Base-by-base conservation (phyloP, 257 asterid genomes). In the Gentiana straminea region DNA sequence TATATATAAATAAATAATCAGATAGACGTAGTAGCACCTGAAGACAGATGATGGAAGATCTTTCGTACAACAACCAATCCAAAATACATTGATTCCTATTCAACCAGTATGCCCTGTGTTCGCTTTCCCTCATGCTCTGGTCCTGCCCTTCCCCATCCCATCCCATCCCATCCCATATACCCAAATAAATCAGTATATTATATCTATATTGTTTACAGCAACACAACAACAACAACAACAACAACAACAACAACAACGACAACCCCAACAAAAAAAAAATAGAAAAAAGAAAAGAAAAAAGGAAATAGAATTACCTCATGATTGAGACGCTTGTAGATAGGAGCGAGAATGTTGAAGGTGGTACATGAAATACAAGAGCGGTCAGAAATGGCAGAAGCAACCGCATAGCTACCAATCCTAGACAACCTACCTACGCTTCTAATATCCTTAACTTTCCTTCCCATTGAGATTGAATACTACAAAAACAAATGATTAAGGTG, bases 1-100 rank as follows among this genome's bases (percentile, higher is more conserved):
- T 3, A 57, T 2, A 13, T 8, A 1, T 62, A 12, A 35, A 53
- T n/a, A 0, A 15, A 10, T 41, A 59, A 37, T 3, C 8, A 32
- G 35, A 34, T 33, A 35, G 43, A n/a, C 43, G 0, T 4, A 8
- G 49, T 52, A 10, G 1, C 64, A 91, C 98, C 98, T 92, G 99
- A 68, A 92, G 97, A 68, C 99, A 92, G 62, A 92, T 88, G 11
- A 92, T 88, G 63, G 97, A 85, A 75, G 99, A 92, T 70, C 95
- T 78, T 64, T 92, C 99, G 53, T 75, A 75, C 80, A 88, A 68
- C 62, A 92, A 70, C 95, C 99, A 92, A 75, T 83, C 94, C 84
- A 92, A 66, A 65, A 92, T 88, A 72, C 73, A 72, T 32, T 80
- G 81, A 77, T 92, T 88, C 76, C 99, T 80, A 32, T 73, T 77